Conservation (phyloP, 1,139 yeast species). For the Diutina rugosa region DNA sequence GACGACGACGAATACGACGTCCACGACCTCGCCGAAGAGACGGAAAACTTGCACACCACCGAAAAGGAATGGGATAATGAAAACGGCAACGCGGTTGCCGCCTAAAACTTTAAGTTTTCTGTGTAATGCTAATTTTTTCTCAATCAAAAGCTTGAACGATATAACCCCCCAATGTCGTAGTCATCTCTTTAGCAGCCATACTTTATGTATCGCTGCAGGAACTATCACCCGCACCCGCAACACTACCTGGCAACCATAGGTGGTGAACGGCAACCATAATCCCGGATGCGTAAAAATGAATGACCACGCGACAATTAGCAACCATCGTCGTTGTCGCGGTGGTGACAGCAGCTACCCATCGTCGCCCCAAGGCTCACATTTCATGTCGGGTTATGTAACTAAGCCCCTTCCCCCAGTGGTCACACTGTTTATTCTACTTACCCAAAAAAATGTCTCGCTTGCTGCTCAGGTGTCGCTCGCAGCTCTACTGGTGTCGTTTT, state of each 20-base stretch:
- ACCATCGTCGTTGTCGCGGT: background rate
- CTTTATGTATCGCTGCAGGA: background rate
- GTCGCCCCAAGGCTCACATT: too few species aligned
- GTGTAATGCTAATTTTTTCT: background rate
- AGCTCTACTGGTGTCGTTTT: too few species aligned
- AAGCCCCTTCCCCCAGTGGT: too few species aligned
- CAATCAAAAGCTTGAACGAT: background rate
- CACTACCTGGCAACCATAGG: background rate
- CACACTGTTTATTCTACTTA: too few species aligned
- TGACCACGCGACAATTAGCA: background rate
- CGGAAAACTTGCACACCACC: conserved; percentile 41
- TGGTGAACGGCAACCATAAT: background rate
- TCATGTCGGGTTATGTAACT: background rate
- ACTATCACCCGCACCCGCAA: background rate
- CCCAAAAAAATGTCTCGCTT: background rate
- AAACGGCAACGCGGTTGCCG: conserved; percentile 8
- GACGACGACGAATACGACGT: conserved; percentile 42
- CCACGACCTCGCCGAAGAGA: conserved; percentile 7
- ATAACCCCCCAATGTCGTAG: background rate
- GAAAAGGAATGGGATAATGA: conserved; percentile 35
- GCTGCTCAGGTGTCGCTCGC: background rate
- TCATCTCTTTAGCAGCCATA: background rate
- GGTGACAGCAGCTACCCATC: too few species aligned
- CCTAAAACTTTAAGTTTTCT: background rate
- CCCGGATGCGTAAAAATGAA: background rate